These are phyloP conservation scores for Arxiozyma heterogenica DNA, from an alignment of 1,139 yeast genomes.

Conservation along the genomic window DNA sequence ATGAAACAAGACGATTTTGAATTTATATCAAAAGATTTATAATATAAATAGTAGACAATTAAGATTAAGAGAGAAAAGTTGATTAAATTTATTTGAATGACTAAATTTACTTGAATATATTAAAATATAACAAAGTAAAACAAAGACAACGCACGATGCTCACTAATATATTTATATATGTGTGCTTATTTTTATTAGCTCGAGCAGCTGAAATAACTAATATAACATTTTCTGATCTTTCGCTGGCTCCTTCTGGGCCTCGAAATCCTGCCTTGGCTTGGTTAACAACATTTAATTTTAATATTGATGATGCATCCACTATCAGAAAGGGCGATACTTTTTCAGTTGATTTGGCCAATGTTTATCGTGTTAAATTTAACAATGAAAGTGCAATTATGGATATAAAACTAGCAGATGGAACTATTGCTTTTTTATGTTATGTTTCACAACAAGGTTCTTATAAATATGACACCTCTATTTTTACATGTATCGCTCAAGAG, in stretches of 20 bases:
- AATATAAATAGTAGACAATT: no score
- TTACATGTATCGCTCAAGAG: conserved; percentile 25
- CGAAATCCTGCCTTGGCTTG: conserved; percentile 28
- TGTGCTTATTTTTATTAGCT: not conserved
- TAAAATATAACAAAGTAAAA: not conserved
- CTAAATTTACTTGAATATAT: no score
- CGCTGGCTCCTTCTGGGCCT: conserved; percentile 3
- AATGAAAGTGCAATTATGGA: conserved; percentile 9
- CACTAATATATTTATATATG: not conserved
- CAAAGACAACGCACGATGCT: not conserved
- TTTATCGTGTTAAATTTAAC: conserved; percentile 31
- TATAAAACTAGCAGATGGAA: conserved; percentile 20
- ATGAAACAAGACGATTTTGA: not conserved
- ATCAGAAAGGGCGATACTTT: conserved; percentile 26
- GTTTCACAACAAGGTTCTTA: conserved; percentile 31
- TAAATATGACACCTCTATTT: conserved; percentile 19
- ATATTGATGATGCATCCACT: conserved; percentile 15
- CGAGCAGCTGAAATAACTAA: conserved; percentile 6
- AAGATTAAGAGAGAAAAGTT: not conserved
- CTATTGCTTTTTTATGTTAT: conserved; percentile 26
- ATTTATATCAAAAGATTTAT: no score
- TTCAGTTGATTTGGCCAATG: conserved; percentile 23
- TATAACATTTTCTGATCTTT: conserved; percentile 6
- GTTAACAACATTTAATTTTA: conserved; percentile 27
- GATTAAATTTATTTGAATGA: no score